phyloP scores from a whole-genome alignment of 2,329 filamentous ascomycete species.

The Cladosporium oxysporum region DNA sequence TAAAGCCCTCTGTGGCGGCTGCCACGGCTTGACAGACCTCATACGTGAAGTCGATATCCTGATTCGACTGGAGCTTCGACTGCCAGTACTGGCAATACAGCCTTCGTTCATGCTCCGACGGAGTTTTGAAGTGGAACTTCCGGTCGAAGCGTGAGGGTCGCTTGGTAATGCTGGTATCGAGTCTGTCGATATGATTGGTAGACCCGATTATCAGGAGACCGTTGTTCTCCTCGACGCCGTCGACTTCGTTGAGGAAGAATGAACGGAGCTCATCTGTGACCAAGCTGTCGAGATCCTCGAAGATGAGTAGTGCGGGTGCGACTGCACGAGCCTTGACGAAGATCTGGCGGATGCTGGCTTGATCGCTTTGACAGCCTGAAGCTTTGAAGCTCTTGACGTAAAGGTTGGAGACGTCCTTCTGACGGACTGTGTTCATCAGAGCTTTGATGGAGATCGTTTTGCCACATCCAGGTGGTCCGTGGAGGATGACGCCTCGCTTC shows the following conservation, averaged over 20 bases:
- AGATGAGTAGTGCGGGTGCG: conserved; percentile 68
- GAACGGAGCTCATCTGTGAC: conserved; percentile 61
- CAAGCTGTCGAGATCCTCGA: conserved; percentile 71
- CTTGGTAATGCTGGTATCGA: conserved; percentile 65
- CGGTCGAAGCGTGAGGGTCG: conserved; percentile 66
- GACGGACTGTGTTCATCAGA: conserved; percentile 39
- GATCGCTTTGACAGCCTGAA: neutral
- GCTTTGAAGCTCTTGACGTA: conserved; percentile 39
- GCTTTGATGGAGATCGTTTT: conserved; percentile 49
- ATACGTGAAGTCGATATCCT: conserved; percentile 61
- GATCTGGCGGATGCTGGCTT: conserved; percentile 52
- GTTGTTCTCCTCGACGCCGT: conserved; percentile 59
- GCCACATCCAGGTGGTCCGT: conserved; percentile 43
- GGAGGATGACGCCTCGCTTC: conserved; percentile 50
- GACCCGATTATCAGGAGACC: conserved; percentile 8
- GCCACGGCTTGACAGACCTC: conserved; percentile 59
- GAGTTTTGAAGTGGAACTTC: conserved; percentile 63
- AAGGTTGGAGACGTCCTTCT: conserved; percentile 41
- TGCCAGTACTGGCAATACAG: conserved; percentile 67
- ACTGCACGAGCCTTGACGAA: conserved; percentile 62
- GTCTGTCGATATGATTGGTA: conserved; percentile 21
- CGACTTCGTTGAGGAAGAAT: conserved; percentile 73
- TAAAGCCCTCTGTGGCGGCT: conserved; percentile 62
- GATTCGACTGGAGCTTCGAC: conserved; percentile 56
- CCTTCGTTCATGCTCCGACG: conserved; percentile 53